These are phyloP conservation scores for Cyclotella kingstonii DNA, from an alignment of 108 stramenopile genomes.

Conservation along the genomic window DNA sequence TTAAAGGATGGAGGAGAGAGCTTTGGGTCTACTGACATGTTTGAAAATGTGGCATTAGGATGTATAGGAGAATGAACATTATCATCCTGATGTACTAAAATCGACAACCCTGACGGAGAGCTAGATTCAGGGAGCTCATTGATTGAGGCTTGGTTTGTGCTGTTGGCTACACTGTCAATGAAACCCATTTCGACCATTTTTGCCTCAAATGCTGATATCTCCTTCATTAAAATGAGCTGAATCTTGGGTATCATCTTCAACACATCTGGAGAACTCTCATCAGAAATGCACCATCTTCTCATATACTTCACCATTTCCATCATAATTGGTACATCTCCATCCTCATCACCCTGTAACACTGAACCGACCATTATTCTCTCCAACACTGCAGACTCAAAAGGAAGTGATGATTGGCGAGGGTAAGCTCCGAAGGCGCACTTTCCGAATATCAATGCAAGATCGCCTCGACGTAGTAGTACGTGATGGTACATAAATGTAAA, in stretches of 20 bases:
- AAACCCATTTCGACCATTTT: conserved; percentile 40
- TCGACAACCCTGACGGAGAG: conserved; percentile 26
- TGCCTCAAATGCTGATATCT: conserved; percentile 51
- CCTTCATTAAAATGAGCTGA: conserved; percentile 26
- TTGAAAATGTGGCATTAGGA: neutral
- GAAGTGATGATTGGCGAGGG: conserved; percentile 38
- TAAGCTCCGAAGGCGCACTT: conserved; percentile 51
- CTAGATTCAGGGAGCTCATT: neutral
- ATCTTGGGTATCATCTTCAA: conserved; percentile 35
- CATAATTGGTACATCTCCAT: conserved; percentile 51
- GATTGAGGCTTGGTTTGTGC: neutral
- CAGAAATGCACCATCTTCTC: conserved; percentile 55
- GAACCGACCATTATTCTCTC: conserved; percentile 42
- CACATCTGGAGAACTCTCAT: conserved; percentile 27
- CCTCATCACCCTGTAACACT: conserved; percentile 29
- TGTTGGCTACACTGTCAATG: neutral
- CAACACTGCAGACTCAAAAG: conserved; percentile 46
- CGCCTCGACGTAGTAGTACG: conserved; percentile 43
- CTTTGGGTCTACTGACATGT: too few species aligned
- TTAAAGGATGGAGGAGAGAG: conserved; percentile 5
- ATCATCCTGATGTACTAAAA: conserved; percentile 21
- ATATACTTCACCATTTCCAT: conserved; percentile 47
- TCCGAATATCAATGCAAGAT: conserved; percentile 52
- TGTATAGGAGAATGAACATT: conserved; percentile 14
- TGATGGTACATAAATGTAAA: conserved; percentile 54